Evolutionary conservation across 805 yeast species (phyloP).

Genomic region (Cyberlindnera maritima): DNA sequence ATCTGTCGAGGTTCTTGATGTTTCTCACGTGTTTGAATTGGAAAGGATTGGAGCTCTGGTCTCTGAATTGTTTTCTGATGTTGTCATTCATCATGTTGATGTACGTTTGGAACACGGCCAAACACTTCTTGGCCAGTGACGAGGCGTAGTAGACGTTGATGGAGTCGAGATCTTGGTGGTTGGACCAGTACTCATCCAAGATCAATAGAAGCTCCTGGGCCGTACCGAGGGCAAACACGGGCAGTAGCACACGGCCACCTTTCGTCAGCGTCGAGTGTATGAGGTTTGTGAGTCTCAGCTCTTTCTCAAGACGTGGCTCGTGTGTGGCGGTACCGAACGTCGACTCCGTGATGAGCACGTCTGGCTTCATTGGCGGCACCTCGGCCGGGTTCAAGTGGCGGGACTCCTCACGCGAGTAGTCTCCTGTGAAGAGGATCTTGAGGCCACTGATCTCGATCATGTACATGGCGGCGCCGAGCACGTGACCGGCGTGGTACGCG

Average conservation of each 20-base stretch:
- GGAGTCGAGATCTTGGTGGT: slow-evolving; percentile 76
- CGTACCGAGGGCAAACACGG: slow-evolving; percentile 94
- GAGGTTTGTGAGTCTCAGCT: slow-evolving; percentile 70
- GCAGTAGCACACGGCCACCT: slow-evolving; percentile 90
- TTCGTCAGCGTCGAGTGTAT: slow-evolving; percentile 80
- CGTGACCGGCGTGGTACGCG: slow-evolving; percentile 99
- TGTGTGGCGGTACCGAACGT: slow-evolving; percentile 98
- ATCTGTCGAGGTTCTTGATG: slow-evolving; percentile 72
- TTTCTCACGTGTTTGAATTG: slow-evolving; percentile 82
- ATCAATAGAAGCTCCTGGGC: slow-evolving; percentile 92
- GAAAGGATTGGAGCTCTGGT: slow-evolving; percentile 84
- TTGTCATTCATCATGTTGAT: slow-evolving; percentile 96
- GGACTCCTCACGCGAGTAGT: slow-evolving; percentile 92
- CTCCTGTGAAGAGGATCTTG: slow-evolving; percentile 90
- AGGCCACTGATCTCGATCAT: slow-evolving; percentile 92
- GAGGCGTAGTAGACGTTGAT: slow-evolving; percentile 90
- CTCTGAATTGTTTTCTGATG: slow-evolving; percentile 71
- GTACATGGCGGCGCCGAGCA: slow-evolving; percentile 97
- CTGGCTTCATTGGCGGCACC: slow-evolving; percentile 84
- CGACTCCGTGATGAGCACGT: slow-evolving; percentile 87
- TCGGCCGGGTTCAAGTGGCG: slow-evolving; percentile 95
- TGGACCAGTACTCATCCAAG: slow-evolving; percentile 92
- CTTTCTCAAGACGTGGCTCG: slow-evolving; percentile 86
- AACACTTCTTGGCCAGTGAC: slow-evolving; percentile 88
- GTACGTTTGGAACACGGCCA: slow-evolving; percentile 96